Evolutionary conservation across 345 rosid genomes (phyloP).

Genomic region (Syzygium aromaticum): DNA sequence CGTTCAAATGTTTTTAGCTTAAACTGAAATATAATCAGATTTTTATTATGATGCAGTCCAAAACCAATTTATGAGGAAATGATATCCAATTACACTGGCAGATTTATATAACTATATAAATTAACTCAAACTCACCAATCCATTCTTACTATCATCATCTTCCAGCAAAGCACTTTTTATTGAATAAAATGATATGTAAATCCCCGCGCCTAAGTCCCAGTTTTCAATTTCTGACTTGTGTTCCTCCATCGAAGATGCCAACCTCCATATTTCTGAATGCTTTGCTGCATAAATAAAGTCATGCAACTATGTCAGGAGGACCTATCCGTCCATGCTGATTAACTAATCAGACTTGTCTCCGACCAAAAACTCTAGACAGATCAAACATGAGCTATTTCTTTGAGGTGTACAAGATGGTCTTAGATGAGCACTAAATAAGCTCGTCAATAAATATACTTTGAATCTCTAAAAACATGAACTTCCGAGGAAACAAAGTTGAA

Average conservation of each 20-base stretch:
- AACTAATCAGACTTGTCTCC: not conserved
- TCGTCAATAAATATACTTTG: not conserved
- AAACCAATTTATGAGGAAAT: not conserved
- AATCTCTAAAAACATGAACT: not conserved
- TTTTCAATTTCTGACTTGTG: slow-evolving; percentile 89
- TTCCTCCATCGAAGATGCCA: slow-evolving; percentile 74
- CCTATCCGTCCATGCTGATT: not conserved
- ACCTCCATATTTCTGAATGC: slow-evolving; percentile 70
- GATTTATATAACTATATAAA: not conserved
- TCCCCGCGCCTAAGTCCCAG: slow-evolving; percentile 96
- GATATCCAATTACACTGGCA: not conserved
- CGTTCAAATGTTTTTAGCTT: not conserved
- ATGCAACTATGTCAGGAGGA: not conserved
- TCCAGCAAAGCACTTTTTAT: slow-evolving; percentile 55
- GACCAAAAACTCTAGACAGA: not conserved
- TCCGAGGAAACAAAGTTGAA: not conserved
- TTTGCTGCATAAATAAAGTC: slow-evolving; percentile 38
- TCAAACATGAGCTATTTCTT: not conserved
- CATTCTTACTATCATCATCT: slow-evolving; percentile 32
- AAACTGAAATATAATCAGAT: not conserved
- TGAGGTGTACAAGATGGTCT: not conserved
- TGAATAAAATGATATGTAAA: slow-evolving; percentile 66
- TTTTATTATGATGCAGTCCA: not conserved
- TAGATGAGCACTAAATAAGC: not conserved
- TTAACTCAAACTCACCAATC: slow-evolving; percentile 36